phyloP scores from a whole-genome alignment of 225 moss, liverwort and hornwort genomes.

The Sphagnum tenellum region DNA sequence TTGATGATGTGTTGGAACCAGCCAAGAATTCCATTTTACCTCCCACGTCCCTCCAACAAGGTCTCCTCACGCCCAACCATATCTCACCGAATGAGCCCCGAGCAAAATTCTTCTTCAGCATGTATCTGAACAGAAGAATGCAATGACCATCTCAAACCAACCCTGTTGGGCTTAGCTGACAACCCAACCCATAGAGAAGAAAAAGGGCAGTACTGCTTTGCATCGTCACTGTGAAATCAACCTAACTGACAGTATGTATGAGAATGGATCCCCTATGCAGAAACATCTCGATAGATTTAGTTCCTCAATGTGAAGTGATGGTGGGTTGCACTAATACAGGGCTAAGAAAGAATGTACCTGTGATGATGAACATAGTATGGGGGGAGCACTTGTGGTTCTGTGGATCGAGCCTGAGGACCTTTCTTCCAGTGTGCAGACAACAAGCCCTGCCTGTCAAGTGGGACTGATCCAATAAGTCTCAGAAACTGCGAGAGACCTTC shows the following conservation, averaged over 20 bases:
- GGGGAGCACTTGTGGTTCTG: constrained; percentile 31
- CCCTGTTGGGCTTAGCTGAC: not conserved
- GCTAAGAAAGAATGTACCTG: constrained; percentile 23
- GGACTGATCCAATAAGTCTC: constrained; percentile 62
- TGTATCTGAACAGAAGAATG: constrained; percentile 27
- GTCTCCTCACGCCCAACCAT: constrained; percentile 64
- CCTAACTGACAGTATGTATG: too few species aligned
- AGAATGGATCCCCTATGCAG: too few species aligned
- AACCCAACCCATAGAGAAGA: not conserved
- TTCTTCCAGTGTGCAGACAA: constrained; percentile 46
- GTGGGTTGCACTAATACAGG: too few species aligned
- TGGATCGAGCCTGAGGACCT: constrained; percentile 10
- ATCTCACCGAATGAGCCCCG: constrained; percentile 80
- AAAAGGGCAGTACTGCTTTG: too few species aligned
- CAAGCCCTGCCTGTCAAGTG: constrained; percentile 55
- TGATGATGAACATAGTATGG: constrained; percentile 60
- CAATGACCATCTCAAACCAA: not conserved
- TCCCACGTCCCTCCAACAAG: constrained; percentile 34
- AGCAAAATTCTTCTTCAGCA: constrained; percentile 77
- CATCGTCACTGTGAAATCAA: too few species aligned
- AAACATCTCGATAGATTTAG: too few species aligned
- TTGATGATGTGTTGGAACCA: constrained; percentile 12
- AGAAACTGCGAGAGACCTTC: constrained; percentile 63
- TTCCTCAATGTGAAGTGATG: too few species aligned
- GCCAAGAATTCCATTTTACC: constrained; percentile 11